A percentile compares a stretch with the other conserved stretches of the same genome.
Evolutionary conservation across 129 eudicot genomes (phyloP).

Genomic region (Deinandra increscens): DNA sequence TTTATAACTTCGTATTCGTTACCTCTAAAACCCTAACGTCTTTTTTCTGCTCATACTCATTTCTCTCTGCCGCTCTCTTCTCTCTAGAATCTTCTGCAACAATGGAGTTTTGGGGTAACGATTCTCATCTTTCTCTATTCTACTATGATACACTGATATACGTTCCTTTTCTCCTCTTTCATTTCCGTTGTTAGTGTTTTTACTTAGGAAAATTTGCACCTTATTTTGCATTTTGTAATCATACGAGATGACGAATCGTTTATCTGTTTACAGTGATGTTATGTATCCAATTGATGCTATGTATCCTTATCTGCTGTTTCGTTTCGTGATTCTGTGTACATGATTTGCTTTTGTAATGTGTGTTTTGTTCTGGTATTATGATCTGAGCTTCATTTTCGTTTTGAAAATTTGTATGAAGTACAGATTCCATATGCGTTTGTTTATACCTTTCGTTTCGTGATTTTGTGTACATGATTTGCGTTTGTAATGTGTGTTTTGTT

Average conservation of each 20-base stretch:
- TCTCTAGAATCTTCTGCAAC: constrained; percentile 28
- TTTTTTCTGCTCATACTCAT: constrained; percentile 19
- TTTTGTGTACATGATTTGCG: too few species aligned
- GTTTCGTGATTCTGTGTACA: not conserved
- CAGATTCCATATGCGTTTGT: not conserved
- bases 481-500: too few species aligned
- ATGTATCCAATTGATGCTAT: constrained; percentile 10
- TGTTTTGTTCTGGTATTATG: not conserved
- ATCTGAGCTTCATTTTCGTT: not conserved
- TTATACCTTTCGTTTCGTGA: too few species aligned
- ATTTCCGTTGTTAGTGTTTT: not conserved
- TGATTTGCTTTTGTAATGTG: not conserved
- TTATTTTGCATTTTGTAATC: not conserved
- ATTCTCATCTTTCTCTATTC: not conserved
- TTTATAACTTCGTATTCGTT: constrained; percentile 31
- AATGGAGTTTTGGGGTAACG: constrained; percentile 83
- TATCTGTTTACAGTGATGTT: not conserved
- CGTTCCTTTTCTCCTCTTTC: not conserved
- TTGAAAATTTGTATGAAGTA: not conserved
- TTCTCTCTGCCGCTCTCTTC: constrained; percentile 35
- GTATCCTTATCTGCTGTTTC: not conserved
- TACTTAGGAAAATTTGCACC: not conserved
- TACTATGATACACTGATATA: not conserved
- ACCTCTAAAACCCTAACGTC: constrained; percentile 27
- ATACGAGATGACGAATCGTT: not conserved